Base-by-base conservation (phyloP, 164 flowering plant genomes). In the Santalum album region DNA sequence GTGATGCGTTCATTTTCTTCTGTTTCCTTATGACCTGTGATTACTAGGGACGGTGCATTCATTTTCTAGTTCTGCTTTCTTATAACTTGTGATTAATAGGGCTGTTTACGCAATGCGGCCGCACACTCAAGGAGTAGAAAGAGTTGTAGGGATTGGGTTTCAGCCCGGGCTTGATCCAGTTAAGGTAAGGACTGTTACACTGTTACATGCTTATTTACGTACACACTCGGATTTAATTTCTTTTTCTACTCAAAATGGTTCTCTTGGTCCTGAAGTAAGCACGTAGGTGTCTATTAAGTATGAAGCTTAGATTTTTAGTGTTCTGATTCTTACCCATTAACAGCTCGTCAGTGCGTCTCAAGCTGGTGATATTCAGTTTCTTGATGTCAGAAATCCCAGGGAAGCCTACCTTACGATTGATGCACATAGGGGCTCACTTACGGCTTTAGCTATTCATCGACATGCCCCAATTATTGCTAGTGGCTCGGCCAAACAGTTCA, bases 381-480 rank as follows among this genome's bases (percentile, higher is more conserved):
- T 90, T 10, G 99, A 94, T 72, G 64, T 90, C 50, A 87, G 96
- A 81, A 75, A 64, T 45, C 29, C 45, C 4, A 59, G 56, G 34
- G 73, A 66, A 22, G 46, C 90, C 21, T 89, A 87, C 65, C 79
- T 81, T n/a, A 76, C 91, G 6, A 82, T 87, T 29, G 76, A 83
- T 51, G 90, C 97, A 36, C 90, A 87, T 59, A 66, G 96, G 63
- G 96, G 97, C 25, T 87, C 95, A 6, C 90, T 94, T 5, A 79
- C 97, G 38, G 86, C 99, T 18, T 65, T 94, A 65, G 92, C 96
- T 25, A 67, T 94, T 58, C 99, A 94, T 59, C 80, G 91, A 22
- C 96, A 92, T 72, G 96, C 97, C 52, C 96, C 96, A 5, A 64
- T 94, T 22, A 75, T 94, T 53, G 99, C 99, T 6, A 87, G 96